A percentile compares a stretch with the other conserved stretches of the same genome.
Conservation (phyloP, 495 filamentous ascomycete species). For the Letharia lupina region DNA sequence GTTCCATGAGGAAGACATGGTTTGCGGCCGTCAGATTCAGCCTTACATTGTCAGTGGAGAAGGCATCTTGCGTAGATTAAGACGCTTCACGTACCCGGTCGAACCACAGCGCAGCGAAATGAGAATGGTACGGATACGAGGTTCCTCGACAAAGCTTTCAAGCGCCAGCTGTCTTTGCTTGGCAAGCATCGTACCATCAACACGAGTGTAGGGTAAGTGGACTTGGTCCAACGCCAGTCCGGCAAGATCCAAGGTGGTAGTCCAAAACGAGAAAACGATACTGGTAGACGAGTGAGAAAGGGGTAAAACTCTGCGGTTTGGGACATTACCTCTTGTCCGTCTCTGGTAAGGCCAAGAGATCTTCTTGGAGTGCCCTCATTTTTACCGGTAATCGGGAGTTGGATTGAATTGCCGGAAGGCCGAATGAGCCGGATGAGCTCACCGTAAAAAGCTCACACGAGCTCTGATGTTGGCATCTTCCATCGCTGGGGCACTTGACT, state of each 20-base stretch:
- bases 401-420: conserved; percentile 33
- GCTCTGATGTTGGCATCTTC: conserved; percentile 15
- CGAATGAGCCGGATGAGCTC: conserved; percentile 38
- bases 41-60: conserved; percentile 17
- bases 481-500: background rate
- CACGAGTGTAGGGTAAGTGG: conserved; percentile 28
- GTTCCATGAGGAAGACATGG: conserved; percentile 34
- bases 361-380: conserved; percentile 77
- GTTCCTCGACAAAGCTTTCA: conserved; percentile 29
- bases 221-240: conserved; percentile 30
- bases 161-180: conserved; percentile 31
- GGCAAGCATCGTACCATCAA: conserved; percentile 38
- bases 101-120: conserved; percentile 36
- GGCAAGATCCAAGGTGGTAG: conserved; percentile 36
- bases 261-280: conserved; percentile 42
- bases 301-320: conserved; percentile 21
- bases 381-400: conserved; percentile 47
- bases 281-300: conserved; percentile 21
- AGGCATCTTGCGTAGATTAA: background rate
- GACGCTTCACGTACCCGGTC: conserved; percentile 11
- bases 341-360: conserved; percentile 61
- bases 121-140: conserved; percentile 28
- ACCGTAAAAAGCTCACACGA: conserved; percentile 45
- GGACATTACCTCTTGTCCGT: conserved; percentile 47
- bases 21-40: conserved; percentile 25